phyloP scores from a whole-genome alignment of 1,284 basidiomycete genomes.

The Grifola frondosa region DNA sequence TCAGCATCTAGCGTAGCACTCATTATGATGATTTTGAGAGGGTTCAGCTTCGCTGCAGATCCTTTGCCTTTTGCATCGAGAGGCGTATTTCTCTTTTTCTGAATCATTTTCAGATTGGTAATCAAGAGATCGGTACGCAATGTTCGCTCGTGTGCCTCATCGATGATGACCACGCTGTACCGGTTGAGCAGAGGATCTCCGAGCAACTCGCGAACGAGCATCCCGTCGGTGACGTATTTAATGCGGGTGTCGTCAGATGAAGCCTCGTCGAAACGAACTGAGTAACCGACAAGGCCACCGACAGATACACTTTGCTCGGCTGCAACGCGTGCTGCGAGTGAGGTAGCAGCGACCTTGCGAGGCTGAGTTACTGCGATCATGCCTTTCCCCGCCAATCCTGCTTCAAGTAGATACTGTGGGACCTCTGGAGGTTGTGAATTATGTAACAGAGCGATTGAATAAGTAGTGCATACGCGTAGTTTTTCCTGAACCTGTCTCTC shows the following conservation, averaged over 20 bases:
- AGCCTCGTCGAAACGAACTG: conserved; percentile 93
- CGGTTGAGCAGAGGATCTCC: conserved; percentile 74
- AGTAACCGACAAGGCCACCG: conserved; percentile 86
- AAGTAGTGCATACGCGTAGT: conserved; percentile 77
- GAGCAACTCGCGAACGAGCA: conserved; percentile 90
- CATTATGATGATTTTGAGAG: conserved; percentile 94
- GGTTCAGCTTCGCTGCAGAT: conserved; percentile 36
- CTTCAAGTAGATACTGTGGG: conserved; percentile 85
- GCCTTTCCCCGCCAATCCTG: conserved; percentile 60
- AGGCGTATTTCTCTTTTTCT: conserved; percentile 60
- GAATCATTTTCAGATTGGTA: conserved; percentile 88
- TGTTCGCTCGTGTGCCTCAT: conserved; percentile 97
- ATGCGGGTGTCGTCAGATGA: conserved; percentile 73
- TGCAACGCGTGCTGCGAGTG: conserved; percentile 88
- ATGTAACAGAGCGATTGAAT: neutral
- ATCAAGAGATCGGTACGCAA: conserved; percentile 94
- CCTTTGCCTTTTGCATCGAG: conserved; percentile 41
- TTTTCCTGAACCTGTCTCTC: conserved; percentile 98
- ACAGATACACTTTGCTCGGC: conserved; percentile 74
- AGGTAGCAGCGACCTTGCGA: conserved; percentile 90
- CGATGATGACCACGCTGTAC: conserved; percentile 91
- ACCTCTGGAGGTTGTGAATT: conserved; percentile 56
- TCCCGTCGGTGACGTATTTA: conserved; percentile 96
- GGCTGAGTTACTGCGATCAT: conserved; percentile 91
- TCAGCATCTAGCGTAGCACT: conserved; percentile 95